These are phyloP conservation scores for Beauveria pseudobassiana DNA, from an alignment of 2,329 filamentous ascomycete genomes.

Conservation along the genomic window DNA sequence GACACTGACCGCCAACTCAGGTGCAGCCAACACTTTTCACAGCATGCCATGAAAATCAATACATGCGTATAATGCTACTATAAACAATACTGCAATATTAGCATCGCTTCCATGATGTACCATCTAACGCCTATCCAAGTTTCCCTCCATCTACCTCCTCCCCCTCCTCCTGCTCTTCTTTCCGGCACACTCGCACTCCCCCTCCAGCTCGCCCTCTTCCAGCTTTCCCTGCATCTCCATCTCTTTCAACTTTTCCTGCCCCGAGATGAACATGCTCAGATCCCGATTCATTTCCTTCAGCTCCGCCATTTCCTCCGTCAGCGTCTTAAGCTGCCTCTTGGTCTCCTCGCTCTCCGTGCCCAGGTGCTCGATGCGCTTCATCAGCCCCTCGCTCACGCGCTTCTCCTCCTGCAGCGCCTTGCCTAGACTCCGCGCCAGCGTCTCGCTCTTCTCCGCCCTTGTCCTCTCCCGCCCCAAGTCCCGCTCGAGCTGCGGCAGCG, in stretches of 20 bases:
- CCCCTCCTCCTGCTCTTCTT: conserved; percentile 47
- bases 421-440: conserved; percentile 67
- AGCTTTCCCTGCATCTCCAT: conserved; percentile 53
- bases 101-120: not conserved
- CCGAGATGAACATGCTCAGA: conserved; percentile 78
- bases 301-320: conserved; percentile 60
- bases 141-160: conserved; percentile 27
- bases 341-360: conserved; percentile 54
- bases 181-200: conserved; percentile 62
- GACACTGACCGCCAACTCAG: too few species aligned
- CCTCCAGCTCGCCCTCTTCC: conserved; percentile 64
- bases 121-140: not conserved
- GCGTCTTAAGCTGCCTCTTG: conserved; percentile 46
- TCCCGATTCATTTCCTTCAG: conserved; percentile 82
- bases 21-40: too few species aligned
- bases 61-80: too few species aligned
- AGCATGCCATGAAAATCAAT: too few species aligned
- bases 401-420: conserved; percentile 82
- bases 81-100: too few species aligned
- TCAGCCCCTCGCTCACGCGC: conserved; percentile 68
- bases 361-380: conserved; percentile 73
- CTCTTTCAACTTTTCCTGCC: conserved; percentile 70
- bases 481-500: conserved; percentile 62
- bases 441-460: conserved; percentile 63
- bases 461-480: conserved; percentile 62